Percentiles rank a stretch among this genome's conserved stretches.
phyloP scores from a whole-genome alignment of 1,139 yeast species.

The Martiniozyma asiatica region DNA sequence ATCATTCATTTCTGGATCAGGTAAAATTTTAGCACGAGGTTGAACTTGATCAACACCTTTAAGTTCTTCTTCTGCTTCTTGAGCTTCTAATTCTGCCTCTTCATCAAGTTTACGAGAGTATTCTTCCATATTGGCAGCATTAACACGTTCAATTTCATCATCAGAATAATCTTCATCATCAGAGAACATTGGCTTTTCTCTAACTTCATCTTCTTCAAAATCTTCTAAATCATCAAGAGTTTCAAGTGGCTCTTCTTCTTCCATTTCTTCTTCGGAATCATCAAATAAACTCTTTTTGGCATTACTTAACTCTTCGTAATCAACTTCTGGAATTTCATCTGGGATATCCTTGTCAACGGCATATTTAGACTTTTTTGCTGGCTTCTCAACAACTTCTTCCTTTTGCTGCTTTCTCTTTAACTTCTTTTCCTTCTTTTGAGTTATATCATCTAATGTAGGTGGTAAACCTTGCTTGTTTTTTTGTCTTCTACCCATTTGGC shows the following conservation, averaged over 20 bases:
- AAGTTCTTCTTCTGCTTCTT: slow-evolving; percentile 68
- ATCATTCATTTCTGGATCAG: slow-evolving; percentile 43
- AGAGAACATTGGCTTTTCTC: slow-evolving; percentile 71
- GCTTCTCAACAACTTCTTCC: slow-evolving; percentile 13
- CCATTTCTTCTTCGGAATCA: slow-evolving; percentile 45
- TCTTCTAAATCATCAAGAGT: slow-evolving; percentile 40
- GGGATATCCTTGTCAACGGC: slow-evolving; percentile 28
- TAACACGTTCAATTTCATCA: slow-evolving; percentile 67
- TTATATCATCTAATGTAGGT: slow-evolving; percentile 75
- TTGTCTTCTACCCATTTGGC: slow-evolving; percentile 78
- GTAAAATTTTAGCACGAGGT: slow-evolving; percentile 62
- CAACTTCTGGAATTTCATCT: slow-evolving; percentile 47
- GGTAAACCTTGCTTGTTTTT: slow-evolving; percentile 87
- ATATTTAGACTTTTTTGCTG: slow-evolving; percentile 20
- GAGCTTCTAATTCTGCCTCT: slow-evolving; percentile 61
- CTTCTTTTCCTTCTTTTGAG: slow-evolving; percentile 38
- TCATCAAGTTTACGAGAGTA: slow-evolving; percentile 58
- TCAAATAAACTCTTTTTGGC: slow-evolving; percentile 73
- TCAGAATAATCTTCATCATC: slow-evolving; percentile 52
- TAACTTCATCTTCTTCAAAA: slow-evolving; percentile 36
- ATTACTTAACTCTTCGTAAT: slow-evolving; percentile 46
- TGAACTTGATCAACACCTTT: slow-evolving; percentile 46
- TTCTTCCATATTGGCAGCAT: slow-evolving; percentile 82
- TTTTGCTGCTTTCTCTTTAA: slow-evolving; percentile 20
- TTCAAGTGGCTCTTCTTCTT: slow-evolving; percentile 33